phyloP scores from a whole-genome alignment of 805 yeast species.

The Wickerhamomyces hampshirensis region DNA sequence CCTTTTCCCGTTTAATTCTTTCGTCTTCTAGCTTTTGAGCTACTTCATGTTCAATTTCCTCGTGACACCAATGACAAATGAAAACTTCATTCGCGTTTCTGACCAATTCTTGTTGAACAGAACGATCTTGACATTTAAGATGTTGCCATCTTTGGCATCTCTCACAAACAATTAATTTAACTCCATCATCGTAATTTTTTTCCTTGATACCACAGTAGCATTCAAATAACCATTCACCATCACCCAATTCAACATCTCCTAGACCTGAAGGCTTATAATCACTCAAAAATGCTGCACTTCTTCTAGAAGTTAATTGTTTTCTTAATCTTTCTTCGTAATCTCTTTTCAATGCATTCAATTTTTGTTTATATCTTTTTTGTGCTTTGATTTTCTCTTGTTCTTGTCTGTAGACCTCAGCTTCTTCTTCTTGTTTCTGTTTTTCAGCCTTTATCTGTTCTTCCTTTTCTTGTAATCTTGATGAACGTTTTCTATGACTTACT shows the following conservation, averaged over 20 bases:
- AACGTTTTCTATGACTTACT: slow-evolving; percentile 65
- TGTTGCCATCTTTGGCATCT: slow-evolving; percentile 36
- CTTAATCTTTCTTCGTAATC: slow-evolving; percentile 23
- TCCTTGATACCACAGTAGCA: slow-evolving; percentile 33
- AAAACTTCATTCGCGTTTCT: slow-evolving; percentile 23
- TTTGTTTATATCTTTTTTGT: slow-evolving; percentile 24
- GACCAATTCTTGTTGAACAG: slow-evolving; percentile 23
- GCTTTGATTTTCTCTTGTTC: slow-evolving; percentile 42
- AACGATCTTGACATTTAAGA: slow-evolving; percentile 29
- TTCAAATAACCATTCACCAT: slow-evolving; percentile 34
- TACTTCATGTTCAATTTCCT: slow-evolving; percentile 22
- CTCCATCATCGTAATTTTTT: slow-evolving; percentile 33
- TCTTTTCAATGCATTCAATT: slow-evolving; percentile 16
- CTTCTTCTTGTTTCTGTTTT: slow-evolving; percentile 37
- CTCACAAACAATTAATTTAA: slow-evolving; percentile 29
- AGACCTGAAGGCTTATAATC: slow-evolving; percentile 22
- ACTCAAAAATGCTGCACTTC: slow-evolving; percentile 18
- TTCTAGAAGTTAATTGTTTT: slow-evolving; percentile 18
- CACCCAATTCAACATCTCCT: slow-evolving; percentile 27
- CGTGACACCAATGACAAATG: slow-evolving; percentile 25
- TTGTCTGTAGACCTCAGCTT: slow-evolving; percentile 13
- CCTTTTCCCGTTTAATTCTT: slow-evolving; percentile 15
- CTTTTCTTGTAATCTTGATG: slow-evolving; percentile 67
- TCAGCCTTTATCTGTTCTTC: slow-evolving; percentile 50
- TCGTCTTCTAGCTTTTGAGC: slow-evolving; percentile 19